These are phyloP conservation scores for Penicillium sp. DNA, from an alignment of 2,329 filamentous ascomycete genomes.

Conservation along the genomic window DNA sequence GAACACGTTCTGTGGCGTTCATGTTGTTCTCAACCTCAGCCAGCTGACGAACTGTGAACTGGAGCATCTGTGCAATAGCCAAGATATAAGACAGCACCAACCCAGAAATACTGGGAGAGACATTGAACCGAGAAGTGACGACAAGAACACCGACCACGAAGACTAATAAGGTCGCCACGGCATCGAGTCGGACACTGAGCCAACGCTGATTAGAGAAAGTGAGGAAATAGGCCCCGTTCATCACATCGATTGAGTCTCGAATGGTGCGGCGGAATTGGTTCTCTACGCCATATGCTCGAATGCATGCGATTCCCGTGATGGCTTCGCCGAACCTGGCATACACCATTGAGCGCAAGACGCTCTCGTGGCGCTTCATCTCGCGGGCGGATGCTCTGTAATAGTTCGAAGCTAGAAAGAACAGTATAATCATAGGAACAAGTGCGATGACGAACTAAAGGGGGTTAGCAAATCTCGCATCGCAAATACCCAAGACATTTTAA, in stretches of 20 bases:
- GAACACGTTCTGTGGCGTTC: slow-evolving; percentile 90
- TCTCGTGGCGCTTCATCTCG: slow-evolving; percentile 92
- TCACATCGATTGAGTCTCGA: slow-evolving; percentile 74
- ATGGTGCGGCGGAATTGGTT: slow-evolving; percentile 71
- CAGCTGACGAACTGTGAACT: slow-evolving; percentile 89
- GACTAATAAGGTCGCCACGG: slow-evolving; percentile 79
- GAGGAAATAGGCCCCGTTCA: slow-evolving; percentile 92
- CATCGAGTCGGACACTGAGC: slow-evolving; percentile 81
- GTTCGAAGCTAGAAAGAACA: slow-evolving; percentile 78
- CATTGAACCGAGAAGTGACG: slow-evolving; percentile 83
- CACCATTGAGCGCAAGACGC: slow-evolving; percentile 80
- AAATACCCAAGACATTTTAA: neutral
- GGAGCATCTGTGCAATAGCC: slow-evolving; percentile 89
- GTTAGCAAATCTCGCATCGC: slow-evolving; percentile 1
- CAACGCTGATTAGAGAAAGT: slow-evolving; percentile 96
- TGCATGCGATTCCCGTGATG: slow-evolving; percentile 71
- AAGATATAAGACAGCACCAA: slow-evolving; percentile 92
- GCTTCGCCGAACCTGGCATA: slow-evolving; percentile 92
- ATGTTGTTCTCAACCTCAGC: slow-evolving; percentile 98
- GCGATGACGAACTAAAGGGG: slow-evolving; percentile 63
- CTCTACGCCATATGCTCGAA: slow-evolving; percentile 84
- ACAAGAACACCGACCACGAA: slow-evolving; percentile 88
- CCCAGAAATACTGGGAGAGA: slow-evolving; percentile 80
- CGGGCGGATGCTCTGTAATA: slow-evolving; percentile 91
- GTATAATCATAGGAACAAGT: slow-evolving; percentile 65